Conservation (phyloP, 768 basidiomycete species). For the Termitomyces sp. region DNA sequence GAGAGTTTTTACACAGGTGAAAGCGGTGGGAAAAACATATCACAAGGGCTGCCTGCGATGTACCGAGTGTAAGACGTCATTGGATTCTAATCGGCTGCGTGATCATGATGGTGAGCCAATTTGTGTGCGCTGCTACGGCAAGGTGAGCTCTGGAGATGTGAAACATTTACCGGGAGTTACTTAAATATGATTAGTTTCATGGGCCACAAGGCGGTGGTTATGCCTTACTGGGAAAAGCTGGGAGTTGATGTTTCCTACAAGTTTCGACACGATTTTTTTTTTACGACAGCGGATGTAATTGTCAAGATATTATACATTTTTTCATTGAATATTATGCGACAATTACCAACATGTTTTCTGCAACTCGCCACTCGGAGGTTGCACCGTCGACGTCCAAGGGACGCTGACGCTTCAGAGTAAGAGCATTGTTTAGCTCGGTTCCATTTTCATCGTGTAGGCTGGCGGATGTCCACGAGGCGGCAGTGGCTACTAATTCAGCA, state of each 20-base stretch:
- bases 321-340: constrained; percentile 20
- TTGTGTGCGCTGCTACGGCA: constrained; percentile 70
- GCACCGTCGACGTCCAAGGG: constrained; percentile 59
- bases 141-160: constrained; percentile 28
- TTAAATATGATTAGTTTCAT: constrained; percentile 42
- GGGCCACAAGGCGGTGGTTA: constrained; percentile 74
- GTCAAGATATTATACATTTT: background rate
- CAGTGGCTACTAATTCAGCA: constrained; percentile 38
- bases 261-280: background rate
- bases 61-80: constrained; percentile 54
- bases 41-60: constrained; percentile 79
- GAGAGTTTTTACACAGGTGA: constrained; percentile 45
- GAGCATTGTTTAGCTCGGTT: constrained; percentile 24
- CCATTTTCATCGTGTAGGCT: constrained; percentile 11
- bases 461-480: constrained; percentile 11
- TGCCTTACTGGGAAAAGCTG: constrained; percentile 51
- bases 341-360: constrained; percentile 43
- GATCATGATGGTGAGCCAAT: constrained; percentile 72
- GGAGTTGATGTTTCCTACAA: constrained; percentile 11
- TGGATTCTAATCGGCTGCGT: constrained; percentile 70
- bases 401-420: constrained; percentile 52
- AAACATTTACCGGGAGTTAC: background rate
- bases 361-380: constrained; percentile 63
- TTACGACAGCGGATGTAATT: background rate
- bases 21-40: constrained; percentile 75